A percentile compares a stretch with the other conserved stretches of the same genome.
Evolutionary conservation across 1,139 yeast species (phyloP).

Genomic region (Meyerozyma sp.): DNA sequence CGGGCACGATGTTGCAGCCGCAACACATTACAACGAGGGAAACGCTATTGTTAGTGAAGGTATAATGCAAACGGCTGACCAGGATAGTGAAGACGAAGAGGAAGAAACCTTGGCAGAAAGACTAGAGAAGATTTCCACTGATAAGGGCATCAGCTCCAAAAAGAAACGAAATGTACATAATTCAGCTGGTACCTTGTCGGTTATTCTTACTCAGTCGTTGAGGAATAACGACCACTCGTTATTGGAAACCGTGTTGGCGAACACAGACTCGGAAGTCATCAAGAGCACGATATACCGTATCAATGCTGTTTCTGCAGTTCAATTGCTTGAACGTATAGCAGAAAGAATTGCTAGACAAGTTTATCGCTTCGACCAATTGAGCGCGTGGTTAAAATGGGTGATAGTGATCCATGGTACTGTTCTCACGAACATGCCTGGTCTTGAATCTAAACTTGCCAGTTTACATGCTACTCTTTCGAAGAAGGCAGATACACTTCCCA

Average conservation of each 20-base stretch:
- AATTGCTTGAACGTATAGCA: conserved; percentile 74
- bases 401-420: conserved; percentile 85
- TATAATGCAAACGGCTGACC: conserved; percentile 47
- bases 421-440: conserved; percentile 63
- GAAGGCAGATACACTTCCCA: conserved; percentile 72
- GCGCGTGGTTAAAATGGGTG: conserved; percentile 92
- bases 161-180: conserved; percentile 25
- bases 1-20: conserved; percentile 71
- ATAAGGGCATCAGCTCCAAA: conserved; percentile 13
- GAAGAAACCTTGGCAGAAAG: conserved; percentile 58
- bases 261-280: conserved; percentile 69
- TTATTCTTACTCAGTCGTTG: conserved; percentile 64
- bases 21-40: conserved; percentile 64
- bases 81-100: conserved; percentile 30
- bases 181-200: conserved; percentile 60
- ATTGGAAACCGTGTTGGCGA: conserved; percentile 74
- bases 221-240: conserved; percentile 67
- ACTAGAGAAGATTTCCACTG: conserved; percentile 38
- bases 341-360: conserved; percentile 71
- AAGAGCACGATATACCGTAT: conserved; percentile 66
- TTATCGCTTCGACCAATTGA: conserved; percentile 65
- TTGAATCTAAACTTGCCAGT: conserved; percentile 62
- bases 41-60: conserved; percentile 64
- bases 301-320: conserved; percentile 68
- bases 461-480: conserved; percentile 72